These are phyloP conservation scores for Ammopiptanthus mongolicus DNA, from an alignment of 306 rosid species.

Conservation along the genomic window DNA sequence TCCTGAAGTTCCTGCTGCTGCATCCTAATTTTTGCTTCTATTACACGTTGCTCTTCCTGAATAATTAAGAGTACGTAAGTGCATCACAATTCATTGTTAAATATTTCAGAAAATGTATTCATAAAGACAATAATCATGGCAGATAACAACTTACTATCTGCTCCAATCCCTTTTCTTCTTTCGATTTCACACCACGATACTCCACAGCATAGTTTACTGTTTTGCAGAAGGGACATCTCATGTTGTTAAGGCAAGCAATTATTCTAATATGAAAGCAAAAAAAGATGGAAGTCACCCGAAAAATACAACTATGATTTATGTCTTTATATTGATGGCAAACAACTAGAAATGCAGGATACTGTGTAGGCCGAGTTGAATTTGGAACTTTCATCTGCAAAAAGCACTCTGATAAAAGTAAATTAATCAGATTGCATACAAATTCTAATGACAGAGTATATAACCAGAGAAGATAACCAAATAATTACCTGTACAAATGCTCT, in stretches of 20 bases:
- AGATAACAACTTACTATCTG: constrained; percentile 66
- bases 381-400: constrained; percentile 99
- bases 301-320: neutral
- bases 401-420: constrained; percentile 64
- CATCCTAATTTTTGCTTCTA: constrained; percentile 97
- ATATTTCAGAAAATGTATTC: constrained; percentile 6
- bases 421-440: constrained; percentile 26
- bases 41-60: constrained; percentile 98
- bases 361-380: constrained; percentile 94
- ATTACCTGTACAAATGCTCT: constrained; percentile 97
- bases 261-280: constrained; percentile 1
- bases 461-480: constrained; percentile 3
- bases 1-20: constrained; percentile 84
- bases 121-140: constrained; percentile 15
- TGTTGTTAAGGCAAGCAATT: constrained; percentile 53
- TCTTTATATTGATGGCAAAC: neutral
- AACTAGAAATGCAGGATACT: constrained; percentile 67
- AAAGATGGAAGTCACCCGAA: neutral
- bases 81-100: neutral
- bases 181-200: constrained; percentile 89
- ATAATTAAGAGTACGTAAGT: constrained; percentile 12
- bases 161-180: constrained; percentile 92
- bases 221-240: constrained; percentile 95
- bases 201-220: constrained; percentile 91
- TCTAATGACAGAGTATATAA: neutral